Base-by-base conservation (phyloP, 73 alveolate genomes). In the Blepharisma stoltei region DNA sequence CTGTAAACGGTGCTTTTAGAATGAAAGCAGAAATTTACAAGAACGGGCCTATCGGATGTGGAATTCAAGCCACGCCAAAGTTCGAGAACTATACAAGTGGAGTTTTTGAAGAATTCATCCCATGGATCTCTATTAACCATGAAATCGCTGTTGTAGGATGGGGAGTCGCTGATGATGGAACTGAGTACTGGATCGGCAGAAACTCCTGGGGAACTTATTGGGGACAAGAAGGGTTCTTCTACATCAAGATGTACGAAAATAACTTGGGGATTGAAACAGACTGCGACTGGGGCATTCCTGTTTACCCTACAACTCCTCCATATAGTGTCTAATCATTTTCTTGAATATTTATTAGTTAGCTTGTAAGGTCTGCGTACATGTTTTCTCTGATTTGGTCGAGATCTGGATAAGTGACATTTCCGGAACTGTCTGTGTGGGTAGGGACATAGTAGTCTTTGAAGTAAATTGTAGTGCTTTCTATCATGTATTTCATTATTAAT, bases 201-300 rank as follows among this genome's bases (percentile, higher is more conserved):
- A 94, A 94, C 89, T 83, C 97, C 8, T 92, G 94, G 97, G 99
- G 99, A 38, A 67, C 87, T 65, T 87, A 82, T 88, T 94, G 99
- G 99, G 99, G 99, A 48, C 97, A 94, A 82, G 55, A 73, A 0
- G 99, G 99, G 8, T 88, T 88, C 90, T 83, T 90, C 85, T 89
- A 94, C 82, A 49, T 94, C 46, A 78, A 85, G 60, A 93, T 94
- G 83, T 95, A 94, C 53, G 79, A 41, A 25, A 84, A 88, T 78
- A 88, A 88, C 55, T 80, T 88, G 32, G 88, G 75, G 54, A 70
- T 88, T 45, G 95, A 88, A 75, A 52, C 77, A 5, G 83, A 85
- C 87, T 88, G 95, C 68, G 71, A 90, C 81, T 83, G 91, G 91
- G 91, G 81, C 14, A 89, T 75, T 18, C 84, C 88, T 43, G 71